Evolutionary conservation across 345 rosid species (phyloP).

Genomic region (Populus deltoides): DNA sequence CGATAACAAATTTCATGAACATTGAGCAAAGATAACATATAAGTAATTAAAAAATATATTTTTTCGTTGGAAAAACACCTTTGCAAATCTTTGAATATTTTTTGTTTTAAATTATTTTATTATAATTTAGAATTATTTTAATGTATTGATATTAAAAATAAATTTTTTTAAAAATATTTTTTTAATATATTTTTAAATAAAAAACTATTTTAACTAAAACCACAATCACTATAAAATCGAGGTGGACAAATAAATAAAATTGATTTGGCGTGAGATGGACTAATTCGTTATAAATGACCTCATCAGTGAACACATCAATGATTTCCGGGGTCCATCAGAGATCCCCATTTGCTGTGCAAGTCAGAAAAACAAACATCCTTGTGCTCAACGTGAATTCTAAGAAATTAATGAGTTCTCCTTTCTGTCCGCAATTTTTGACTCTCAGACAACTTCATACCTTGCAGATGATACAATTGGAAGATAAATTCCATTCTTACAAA

Average conservation of each 20-base stretch:
- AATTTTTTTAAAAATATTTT: too few species aligned
- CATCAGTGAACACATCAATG: neutral
- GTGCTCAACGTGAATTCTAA: conserved; percentile 7
- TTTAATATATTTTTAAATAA: too few species aligned
- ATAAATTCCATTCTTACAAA: neutral
- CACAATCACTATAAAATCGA: too few species aligned
- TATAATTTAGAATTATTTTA: too few species aligned
- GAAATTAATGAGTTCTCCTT: neutral
- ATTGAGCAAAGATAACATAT: too few species aligned
- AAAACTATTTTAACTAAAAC: too few species aligned
- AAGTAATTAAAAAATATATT: too few species aligned
- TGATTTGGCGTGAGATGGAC: neutral
- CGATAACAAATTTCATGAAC: too few species aligned
- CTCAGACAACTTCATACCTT: too few species aligned
- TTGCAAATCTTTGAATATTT: too few species aligned
- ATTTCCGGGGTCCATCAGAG: neutral
- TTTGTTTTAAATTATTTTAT: too few species aligned
- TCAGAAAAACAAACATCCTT: neutral
- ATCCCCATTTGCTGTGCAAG: neutral
- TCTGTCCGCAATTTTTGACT: neutral
- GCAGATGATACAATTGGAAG: neutral
- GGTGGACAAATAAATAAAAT: neutral
- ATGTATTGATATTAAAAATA: too few species aligned
- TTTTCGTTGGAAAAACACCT: rapidly evolving
- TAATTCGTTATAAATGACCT: neutral